These are phyloP conservation scores for Amanita thiersii DNA, from an alignment of 768 basidiomycete genomes.

Conservation along the genomic window DNA sequence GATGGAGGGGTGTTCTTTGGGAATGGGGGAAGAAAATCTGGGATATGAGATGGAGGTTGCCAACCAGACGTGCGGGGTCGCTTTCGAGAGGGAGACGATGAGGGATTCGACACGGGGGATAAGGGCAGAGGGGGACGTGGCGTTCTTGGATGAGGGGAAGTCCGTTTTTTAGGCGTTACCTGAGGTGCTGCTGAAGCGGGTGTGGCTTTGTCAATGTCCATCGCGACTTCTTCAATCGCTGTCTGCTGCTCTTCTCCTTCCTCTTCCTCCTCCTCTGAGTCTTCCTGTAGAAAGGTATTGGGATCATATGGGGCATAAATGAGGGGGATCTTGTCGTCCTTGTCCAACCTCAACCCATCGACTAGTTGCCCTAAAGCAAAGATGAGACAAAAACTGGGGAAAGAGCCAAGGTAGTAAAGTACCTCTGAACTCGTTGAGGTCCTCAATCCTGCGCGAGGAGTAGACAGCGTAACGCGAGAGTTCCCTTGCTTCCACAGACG, in stretches of 20 bases:
- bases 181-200: conserved; percentile 11
- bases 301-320: conserved; percentile 30
- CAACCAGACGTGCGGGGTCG: conserved; percentile 48
- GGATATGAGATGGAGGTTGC: conserved; percentile 57
- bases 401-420: conserved; percentile 23
- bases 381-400: conserved; percentile 15
- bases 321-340: conserved; percentile 49
- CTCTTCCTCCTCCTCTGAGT: conserved; percentile 22
- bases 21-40: conserved; percentile 63
- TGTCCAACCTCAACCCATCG: conserved; percentile 48
- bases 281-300: no score
- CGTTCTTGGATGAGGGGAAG: conserved; percentile 12
- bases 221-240: conserved; percentile 21
- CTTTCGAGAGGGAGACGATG: conserved; percentile 45
- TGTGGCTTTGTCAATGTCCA: conserved; percentile 22
- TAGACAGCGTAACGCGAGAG: conserved; percentile 59
- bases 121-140: conserved; percentile 37
- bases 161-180: conserved; percentile 15
- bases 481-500: conserved; percentile 58
- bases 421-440: conserved; percentile 69
- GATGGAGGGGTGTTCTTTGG: conserved; percentile 32
- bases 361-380: conserved; percentile 45
- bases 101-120: conserved; percentile 51
- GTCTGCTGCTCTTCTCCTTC: conserved; percentile 10
- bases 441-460: conserved; percentile 59